phyloP scores from a whole-genome alignment of 768 basidiomycete genomes.

The Basidioascus undulatus region DNA sequence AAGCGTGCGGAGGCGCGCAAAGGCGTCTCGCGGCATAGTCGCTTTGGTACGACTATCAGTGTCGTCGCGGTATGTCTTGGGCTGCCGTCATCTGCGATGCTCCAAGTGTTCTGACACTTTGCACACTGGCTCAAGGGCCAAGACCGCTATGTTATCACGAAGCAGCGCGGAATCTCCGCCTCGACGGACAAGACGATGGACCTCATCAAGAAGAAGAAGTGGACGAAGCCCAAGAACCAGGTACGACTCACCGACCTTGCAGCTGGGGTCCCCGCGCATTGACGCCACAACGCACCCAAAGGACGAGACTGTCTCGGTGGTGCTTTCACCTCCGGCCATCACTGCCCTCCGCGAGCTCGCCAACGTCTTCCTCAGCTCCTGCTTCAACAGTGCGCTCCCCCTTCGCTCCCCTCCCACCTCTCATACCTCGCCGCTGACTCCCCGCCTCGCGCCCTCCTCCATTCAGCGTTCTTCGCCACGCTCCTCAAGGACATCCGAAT shows the following conservation, averaged over 20 bases:
- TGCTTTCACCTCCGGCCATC: constrained; percentile 28
- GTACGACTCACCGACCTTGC: not conserved
- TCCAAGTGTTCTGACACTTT: no score
- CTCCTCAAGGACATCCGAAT: constrained; percentile 82
- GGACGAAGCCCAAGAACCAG: constrained; percentile 25
- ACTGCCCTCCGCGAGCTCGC: constrained; percentile 42
- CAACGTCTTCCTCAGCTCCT: constrained; percentile 46
- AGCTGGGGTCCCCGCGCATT: no score
- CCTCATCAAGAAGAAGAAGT: constrained; percentile 34
- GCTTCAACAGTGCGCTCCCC: constrained; percentile 56
- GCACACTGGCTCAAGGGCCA: no score
- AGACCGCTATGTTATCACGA: constrained; percentile 40
- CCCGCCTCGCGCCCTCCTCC: not conserved
- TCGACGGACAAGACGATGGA: constrained; percentile 51
- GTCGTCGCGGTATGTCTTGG: constrained; percentile 34
- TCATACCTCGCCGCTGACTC: not conserved
- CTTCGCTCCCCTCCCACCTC: constrained; percentile 2
- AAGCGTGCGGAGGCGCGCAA: constrained; percentile 32
- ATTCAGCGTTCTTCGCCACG: constrained; percentile 57
- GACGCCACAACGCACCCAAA: no score
- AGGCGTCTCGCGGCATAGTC: constrained; percentile 59
- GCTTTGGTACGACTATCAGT: constrained; percentile 85
- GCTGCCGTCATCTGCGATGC: no score
- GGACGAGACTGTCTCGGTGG: no score
- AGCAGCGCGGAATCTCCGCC: constrained; percentile 49